phyloP scores from a whole-genome alignment of 2,329 filamentous ascomycete genomes.

The Coleophoma eucalyptorum region DNA sequence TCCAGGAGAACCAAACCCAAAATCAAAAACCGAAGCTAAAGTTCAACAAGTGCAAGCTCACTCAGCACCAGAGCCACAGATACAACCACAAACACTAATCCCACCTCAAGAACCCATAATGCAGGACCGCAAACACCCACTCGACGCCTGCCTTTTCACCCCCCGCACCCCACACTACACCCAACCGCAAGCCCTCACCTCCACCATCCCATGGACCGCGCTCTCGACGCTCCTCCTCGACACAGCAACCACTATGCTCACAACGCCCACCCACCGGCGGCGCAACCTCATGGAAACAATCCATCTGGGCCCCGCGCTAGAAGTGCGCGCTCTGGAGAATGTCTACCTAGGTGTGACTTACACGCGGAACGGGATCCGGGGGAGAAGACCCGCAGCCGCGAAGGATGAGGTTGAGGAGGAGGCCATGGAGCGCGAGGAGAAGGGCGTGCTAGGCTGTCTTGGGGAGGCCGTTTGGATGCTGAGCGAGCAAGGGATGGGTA shows the following conservation, averaged over 20 bases:
- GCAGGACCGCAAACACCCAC: too few species aligned
- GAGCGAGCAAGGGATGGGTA: slow-evolving; percentile 3
- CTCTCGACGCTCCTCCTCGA: neutral
- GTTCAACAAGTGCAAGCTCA: neutral
- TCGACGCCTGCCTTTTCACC: neutral
- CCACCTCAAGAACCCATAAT: neutral
- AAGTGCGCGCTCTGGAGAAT: neutral
- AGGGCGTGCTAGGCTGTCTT: slow-evolving; percentile 5
- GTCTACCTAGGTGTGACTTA: neutral
- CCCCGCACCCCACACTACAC: neutral
- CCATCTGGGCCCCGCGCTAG: neutral
- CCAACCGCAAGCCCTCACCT: neutral
- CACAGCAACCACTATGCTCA: neutral
- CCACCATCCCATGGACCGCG: neutral
- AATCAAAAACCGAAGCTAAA: neutral
- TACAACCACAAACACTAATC: neutral
- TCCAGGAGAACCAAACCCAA: neutral
- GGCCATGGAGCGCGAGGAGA: slow-evolving; percentile 2
- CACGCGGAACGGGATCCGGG: slow-evolving; percentile 2
- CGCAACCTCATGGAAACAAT: neutral
- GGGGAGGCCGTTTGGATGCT: slow-evolving; percentile 13
- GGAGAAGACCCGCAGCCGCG: slow-evolving; percentile 8
- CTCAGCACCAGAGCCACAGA: neutral
- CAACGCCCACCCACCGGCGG: neutral
- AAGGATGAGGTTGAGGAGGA: neutral